Conservation (phyloP, 1,284 basidiomycete species). For the Ganoderma boninense region DNA sequence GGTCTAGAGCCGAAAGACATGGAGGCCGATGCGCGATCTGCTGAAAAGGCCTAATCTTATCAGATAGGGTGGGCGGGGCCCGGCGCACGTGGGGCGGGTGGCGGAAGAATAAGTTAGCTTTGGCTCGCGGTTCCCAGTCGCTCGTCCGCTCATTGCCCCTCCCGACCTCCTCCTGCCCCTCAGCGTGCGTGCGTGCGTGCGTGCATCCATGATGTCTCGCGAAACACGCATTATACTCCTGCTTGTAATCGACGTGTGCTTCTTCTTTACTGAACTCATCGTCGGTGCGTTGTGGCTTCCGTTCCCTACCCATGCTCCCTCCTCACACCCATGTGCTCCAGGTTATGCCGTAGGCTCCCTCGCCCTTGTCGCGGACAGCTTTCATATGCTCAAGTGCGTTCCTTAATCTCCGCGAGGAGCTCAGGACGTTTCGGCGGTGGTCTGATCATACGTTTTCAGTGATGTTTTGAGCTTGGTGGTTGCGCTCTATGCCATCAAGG, state of each 20-base stretch:
- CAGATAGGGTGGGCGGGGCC: too few species aligned
- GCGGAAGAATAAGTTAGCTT: background rate
- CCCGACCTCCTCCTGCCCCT: slow-evolving; percentile 7
- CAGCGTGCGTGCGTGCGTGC: slow-evolving; percentile 29
- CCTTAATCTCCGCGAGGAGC: background rate
- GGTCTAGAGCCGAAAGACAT: slow-evolving; percentile 6
- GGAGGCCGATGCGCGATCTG: too few species aligned
- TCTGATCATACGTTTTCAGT: slow-evolving; percentile 51
- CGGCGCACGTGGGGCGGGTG: background rate
- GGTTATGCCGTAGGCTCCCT: slow-evolving; percentile 96
- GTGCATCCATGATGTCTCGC: slow-evolving; percentile 62
- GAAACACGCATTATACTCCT: slow-evolving; percentile 83
- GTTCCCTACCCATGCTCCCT: slow-evolving; percentile 2
- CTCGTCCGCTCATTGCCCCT: slow-evolving; percentile 2
- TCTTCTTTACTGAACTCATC: slow-evolving; percentile 94
- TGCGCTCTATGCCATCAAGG: slow-evolving; percentile 96
- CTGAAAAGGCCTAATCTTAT: slow-evolving; percentile 26
- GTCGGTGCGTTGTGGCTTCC: slow-evolving; percentile 59
- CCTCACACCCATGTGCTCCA: slow-evolving; percentile 39
- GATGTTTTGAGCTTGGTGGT: slow-evolving; percentile 96
- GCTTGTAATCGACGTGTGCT: slow-evolving; percentile 85
- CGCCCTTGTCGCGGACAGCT: slow-evolving; percentile 95
- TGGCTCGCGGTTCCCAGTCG: background rate
- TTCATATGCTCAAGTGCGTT: slow-evolving; percentile 97
- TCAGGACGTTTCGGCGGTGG: slow-evolving; percentile 3